Evolutionary conservation across 345 rosid genomes (phyloP).

Genomic region (Zanthoxylum bungeanum): DNA sequence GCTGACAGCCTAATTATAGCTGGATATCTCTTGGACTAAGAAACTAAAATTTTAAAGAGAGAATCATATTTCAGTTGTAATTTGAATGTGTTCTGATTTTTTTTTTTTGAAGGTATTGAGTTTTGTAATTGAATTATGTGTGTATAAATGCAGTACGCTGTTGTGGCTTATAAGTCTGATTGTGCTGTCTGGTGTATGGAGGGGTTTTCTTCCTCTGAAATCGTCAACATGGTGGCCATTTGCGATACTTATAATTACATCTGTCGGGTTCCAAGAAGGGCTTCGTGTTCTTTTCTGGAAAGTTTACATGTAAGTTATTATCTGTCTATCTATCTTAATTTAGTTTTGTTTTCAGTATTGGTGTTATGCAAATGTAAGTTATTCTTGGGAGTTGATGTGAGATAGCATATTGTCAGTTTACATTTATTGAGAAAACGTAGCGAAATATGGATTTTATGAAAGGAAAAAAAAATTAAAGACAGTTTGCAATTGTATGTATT

Average conservation of each 20-base stretch:
- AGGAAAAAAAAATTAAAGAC: no score
- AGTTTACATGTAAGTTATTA: conserved; percentile 59
- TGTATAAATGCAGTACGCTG: conserved; percentile 52
- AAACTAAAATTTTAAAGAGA: neutral
- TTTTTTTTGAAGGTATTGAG: conserved; percentile 7
- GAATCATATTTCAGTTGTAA: neutral
- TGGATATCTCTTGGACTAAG: neutral
- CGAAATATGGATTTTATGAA: neutral
- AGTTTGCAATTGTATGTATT: neutral
- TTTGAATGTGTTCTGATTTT: neutral
- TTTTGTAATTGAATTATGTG: conserved; percentile 6
- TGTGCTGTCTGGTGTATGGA: conserved; percentile 81
- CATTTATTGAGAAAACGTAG: neutral
- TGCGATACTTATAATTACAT: conserved; percentile 67
- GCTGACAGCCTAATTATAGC: neutral
- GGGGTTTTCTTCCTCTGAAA: conserved; percentile 85
- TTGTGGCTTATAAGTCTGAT: conserved; percentile 90
- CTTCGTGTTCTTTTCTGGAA: conserved; percentile 88
- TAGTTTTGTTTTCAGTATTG: neutral
- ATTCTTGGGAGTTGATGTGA: neutral
- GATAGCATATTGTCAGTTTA: no score
- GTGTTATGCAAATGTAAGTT: neutral
- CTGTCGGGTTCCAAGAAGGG: conserved; percentile 87
- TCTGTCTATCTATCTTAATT: neutral
- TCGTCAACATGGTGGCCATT: conserved; percentile 76